Evolutionary conservation across 768 basidiomycete species (phyloP), one percentile per base, ranked within the genome.

Genomic region (Pilatotrama ljubarskyi): DNA sequence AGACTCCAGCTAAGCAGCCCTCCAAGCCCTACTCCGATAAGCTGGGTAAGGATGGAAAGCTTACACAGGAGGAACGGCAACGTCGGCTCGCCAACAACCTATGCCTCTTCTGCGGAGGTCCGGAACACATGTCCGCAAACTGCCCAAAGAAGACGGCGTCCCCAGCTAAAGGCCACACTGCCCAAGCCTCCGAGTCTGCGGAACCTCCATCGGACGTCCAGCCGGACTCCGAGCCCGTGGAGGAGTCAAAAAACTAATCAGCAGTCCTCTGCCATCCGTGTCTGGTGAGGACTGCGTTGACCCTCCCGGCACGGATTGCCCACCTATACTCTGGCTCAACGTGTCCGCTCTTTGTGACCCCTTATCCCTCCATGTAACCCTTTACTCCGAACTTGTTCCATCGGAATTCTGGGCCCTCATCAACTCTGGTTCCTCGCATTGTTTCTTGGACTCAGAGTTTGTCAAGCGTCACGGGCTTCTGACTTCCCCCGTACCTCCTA

Each of bases 381-480:
- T 55, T 9, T 41, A 20, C n/a, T 55, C 42, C 42, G 25, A 32
- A 32, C 29, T 32, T 5, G 29, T 32, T 32, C 29, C 29, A 10
- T 32, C 25, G 10, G 20, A 37, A 5, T 42, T 36, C 38, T 35
- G n/a, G 7, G 43, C 58, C 32, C 41, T 52, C 13, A n/a, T 59
- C 14, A 49, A 51, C 32, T 59, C 58, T 17, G 40, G 50, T 17
- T 59, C 58, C 26, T 40, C 38, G 7, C 58, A 59, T 20, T 59
- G 58, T 32, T 59, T 32, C 32, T 3, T 59, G 2, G 41, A 59
- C 29, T 36, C 40, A 14, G 42, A 42, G 5, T 52, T 55, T 40
- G 40, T 29, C 32, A 17, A 42, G 10, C 18, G 9, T n/a, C 1
- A 60, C 43, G 13, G 11, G 7, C 9, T 55, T 36, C 20, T 18